Base-by-base conservation (phyloP, 176 grass and related monocot species). In the Luzula sylvatica region DNA sequence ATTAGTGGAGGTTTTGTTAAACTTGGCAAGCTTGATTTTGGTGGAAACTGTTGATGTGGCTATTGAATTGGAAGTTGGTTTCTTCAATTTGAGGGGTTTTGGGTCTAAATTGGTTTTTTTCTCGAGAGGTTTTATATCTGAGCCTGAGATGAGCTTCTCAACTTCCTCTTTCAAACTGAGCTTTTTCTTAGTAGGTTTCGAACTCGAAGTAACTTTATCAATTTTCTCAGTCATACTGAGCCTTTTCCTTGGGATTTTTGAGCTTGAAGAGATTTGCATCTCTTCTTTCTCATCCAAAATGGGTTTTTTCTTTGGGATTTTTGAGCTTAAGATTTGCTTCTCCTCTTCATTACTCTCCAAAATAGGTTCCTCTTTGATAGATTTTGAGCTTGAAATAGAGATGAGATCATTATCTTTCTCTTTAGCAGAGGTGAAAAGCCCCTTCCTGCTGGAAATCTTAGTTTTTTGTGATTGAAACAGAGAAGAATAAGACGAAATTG, bases 31-130 rank as follows among this genome's bases (percentile, higher is more conserved):
- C 56, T 87, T 95, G 23, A 68, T 12, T 55, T 83, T 79, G 17
- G 32, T 44, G 61, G 56, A 38, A 66, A 57, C 39, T 29, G 20
- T 38, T 3, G 73, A 42, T n/a, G 63, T 8, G 5, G 78, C 20
- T 4, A 35, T 35, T 35, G 30, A 35, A 35, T 35, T 35, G 1
- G 81, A 71, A 39, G 78, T 74, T 11, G 65, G 14, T 26, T 96
- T 96, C 77, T 82, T 98, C 18, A 71, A 32, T 48, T 86, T 96
- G 17, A 63, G 26, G 6, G 62, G 72, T 73, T 86, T 82, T 65
- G 71, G 79, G 56, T 90, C 70, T 58, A 86, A 81, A 72, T 86
- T 98, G 46, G 12, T 42, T 7, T 66, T 79, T 57, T 72, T 79
- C 68, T 61, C 60, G 20, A 58, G 38, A 19, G 43, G 58, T 55